phyloP scores from a whole-genome alignment of 805 yeast species.

The Candida argentea region DNA sequence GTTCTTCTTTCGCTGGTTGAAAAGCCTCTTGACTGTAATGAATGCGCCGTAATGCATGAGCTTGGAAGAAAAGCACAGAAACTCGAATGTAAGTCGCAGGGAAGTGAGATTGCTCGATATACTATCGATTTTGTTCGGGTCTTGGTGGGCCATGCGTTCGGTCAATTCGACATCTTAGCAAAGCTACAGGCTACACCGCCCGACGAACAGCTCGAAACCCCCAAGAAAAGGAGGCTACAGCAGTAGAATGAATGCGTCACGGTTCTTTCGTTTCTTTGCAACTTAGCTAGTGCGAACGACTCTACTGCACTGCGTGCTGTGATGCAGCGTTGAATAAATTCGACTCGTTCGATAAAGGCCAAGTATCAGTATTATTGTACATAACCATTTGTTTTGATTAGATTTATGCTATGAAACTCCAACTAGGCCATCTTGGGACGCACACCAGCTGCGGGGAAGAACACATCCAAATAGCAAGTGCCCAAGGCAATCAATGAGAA shows the following conservation, averaged over 20 bases:
- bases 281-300: not conserved
- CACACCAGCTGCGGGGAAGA: slow-evolving; percentile 32
- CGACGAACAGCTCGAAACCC: too few species aligned
- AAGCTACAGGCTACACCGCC: too few species aligned
- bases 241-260: too few species aligned
- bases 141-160: slow-evolving; percentile 22
- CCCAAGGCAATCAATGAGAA: slow-evolving; percentile 38
- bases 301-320: not conserved
- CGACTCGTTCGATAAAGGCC: too few species aligned
- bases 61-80: slow-evolving; percentile 29
- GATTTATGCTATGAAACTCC: too few species aligned
- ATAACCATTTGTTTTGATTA: too few species aligned
- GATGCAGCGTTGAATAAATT: not conserved
- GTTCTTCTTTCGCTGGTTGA: slow-evolving; percentile 25
- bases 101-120: slow-evolving; percentile 9
- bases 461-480: slow-evolving; percentile 46
- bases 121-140: slow-evolving; percentile 23
- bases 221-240: too few species aligned
- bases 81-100: slow-evolving; percentile 8
- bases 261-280: too few species aligned
- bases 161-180: slow-evolving; percentile 26
- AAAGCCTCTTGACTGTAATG: slow-evolving; percentile 21
- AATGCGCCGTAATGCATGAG: slow-evolving; percentile 23
- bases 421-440: slow-evolving; percentile 15
- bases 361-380: too few species aligned